Evolutionary conservation across 371 early-diverging fungal species (phyloP).

Genomic region (Chytridium lagenaria): DNA sequence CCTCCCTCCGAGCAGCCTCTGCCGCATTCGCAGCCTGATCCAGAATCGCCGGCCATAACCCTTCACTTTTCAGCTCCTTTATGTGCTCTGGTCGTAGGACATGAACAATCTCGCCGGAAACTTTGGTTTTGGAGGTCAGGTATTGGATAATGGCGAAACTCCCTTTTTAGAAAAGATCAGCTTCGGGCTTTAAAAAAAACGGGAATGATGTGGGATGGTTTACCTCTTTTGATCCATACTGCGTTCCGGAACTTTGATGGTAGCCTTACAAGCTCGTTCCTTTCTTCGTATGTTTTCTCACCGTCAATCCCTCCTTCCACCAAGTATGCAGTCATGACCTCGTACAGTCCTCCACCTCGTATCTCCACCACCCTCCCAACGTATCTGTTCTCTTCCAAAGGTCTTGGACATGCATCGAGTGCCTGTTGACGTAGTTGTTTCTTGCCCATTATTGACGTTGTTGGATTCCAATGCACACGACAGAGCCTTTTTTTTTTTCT

Average conservation of each 20-base stretch:
- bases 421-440: constrained; percentile 25
- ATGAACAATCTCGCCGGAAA: constrained; percentile 78
- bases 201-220: neutral
- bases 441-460: constrained; percentile 31
- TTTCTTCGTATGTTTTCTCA: constrained; percentile 45
- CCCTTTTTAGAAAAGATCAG: constrained; percentile 14
- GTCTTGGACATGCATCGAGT: constrained; percentile 26
- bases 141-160: constrained; percentile 34
- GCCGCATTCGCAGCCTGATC: constrained; percentile 43
- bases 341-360: constrained; percentile 36
- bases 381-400: neutral
- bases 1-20: constrained; percentile 23
- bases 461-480: no score
- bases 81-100: constrained; percentile 79
- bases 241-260: constrained; percentile 80
- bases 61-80: constrained; percentile 63
- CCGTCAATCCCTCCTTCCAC: neutral
- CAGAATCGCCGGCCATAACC: constrained; percentile 55
- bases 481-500: no score
- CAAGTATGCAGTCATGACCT: neutral
- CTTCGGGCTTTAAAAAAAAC: neutral
- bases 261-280: constrained; percentile 67
- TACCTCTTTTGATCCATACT: constrained; percentile 86
- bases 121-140: constrained; percentile 57
- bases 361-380: constrained; percentile 32